These are phyloP conservation scores for Amanita muscaria DNA, from an alignment of 768 basidiomycete species.

Conservation along the genomic window DNA sequence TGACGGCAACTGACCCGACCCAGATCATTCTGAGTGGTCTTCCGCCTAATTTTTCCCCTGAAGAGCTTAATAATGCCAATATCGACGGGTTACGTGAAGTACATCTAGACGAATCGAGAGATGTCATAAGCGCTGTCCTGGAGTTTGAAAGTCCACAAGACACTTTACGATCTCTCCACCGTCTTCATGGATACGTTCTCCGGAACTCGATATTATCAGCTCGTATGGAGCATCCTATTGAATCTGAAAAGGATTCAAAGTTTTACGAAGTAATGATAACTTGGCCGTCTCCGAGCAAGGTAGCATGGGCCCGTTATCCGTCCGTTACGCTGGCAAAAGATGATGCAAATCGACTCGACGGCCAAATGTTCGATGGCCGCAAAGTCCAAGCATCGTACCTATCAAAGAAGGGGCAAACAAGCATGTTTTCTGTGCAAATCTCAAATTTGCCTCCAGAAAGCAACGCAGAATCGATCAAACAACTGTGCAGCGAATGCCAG, in stretches of 20 bases:
- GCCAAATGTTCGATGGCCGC: conserved; percentile 28
- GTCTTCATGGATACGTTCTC: neutral
- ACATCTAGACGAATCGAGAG: conserved; percentile 13
- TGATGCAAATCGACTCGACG: conserved; percentile 32
- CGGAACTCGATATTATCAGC: conserved; percentile 6
- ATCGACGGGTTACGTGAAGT: conserved; percentile 21
- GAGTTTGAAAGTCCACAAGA: conserved; percentile 1
- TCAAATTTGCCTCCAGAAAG: conserved; percentile 32
- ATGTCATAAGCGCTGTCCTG: conserved; percentile 3
- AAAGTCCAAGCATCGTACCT: conserved; percentile 32
- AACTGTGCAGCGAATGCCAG: conserved; percentile 16
- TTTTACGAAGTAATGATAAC: conserved; percentile 29
- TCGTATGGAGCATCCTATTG: conserved; percentile 7
- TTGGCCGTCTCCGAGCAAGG: conserved; percentile 35
- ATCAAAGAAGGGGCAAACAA: conserved; percentile 22
- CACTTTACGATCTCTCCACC: neutral
- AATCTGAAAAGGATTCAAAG: conserved; percentile 3
- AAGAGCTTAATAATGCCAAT: conserved; percentile 24
- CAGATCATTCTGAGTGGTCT: conserved; percentile 33
- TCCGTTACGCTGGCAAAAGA: conserved; percentile 34
- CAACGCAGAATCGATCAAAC: conserved; percentile 20
- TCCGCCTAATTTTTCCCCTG: conserved; percentile 20
- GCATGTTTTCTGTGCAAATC: conserved; percentile 35
- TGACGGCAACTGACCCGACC: conserved; percentile 31
- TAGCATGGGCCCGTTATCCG: conserved; percentile 40